Base-by-base conservation (phyloP, 1,139 yeast genomes). In the Candida smagusa region DNA sequence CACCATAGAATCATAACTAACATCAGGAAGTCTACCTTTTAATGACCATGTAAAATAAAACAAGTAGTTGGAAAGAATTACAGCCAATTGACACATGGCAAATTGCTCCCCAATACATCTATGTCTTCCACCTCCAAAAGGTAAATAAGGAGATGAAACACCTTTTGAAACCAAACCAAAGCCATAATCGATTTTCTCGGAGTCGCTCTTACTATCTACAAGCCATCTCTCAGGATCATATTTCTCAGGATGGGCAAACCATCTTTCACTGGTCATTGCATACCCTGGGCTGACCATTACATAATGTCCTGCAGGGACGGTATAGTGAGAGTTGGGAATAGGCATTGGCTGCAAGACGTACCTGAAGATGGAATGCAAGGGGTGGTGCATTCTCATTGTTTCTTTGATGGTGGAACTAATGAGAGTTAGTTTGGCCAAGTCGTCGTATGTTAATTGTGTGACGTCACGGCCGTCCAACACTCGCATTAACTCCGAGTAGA, bases 51-150 rank as follows among this genome's bases (percentile, higher is more conserved):
- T 82, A 56, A 86, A 66, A 43, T 84, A 79, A 61, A 84, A 84
- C 24, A 90, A 76, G 60, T 73, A 85, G 12, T 88, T 79, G 26
- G 88, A 68, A 54, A 92, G 70, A 45, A 92, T 73, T 31, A 94
- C 82, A 35, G 96, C 96, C 50, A 92, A 76, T 71, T 92, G 98
- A 49, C 84, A 81, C 60, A 83, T 86, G 30, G 98, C 98, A 68
- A 92, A 92, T 60, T 90, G 97, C 65, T 92, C 98, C 55, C 98
- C 98, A 57, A 92, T 89, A 68, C 98, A 92, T 68, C 98, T 83
- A 63, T 92, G 98, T 74, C 98, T 85, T 49, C 98, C 98, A 60
- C 97, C 98, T 50, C 98, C 97, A 58, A 92, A 92, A 36, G 98
- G 98, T 59, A 92, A 77, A 64, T 88, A 92, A 38, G 97, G 96